Evolutionary conservation across 805 yeast species (phyloP), one percentile per base, ranked within the genome.

Genomic region (Saccharomycopsis lassenensis): DNA sequence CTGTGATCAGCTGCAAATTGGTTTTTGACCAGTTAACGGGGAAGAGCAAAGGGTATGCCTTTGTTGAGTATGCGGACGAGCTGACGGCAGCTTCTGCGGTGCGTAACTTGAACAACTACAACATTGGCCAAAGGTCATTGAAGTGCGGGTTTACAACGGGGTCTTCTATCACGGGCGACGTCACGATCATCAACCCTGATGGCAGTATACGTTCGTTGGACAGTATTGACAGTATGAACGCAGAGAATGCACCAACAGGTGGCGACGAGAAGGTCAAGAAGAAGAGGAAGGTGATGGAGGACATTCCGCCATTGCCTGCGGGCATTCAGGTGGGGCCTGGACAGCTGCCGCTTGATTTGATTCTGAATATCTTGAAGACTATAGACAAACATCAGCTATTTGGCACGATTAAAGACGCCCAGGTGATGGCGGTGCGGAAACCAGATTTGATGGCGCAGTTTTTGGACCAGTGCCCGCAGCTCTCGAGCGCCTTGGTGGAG

Each of bases 31-130:
- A 82, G 29, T 77, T 76, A 37, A 86, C 95, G 0, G 96, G 96
- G 2, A 77, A 76, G 51, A 83, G 95, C 6, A 85, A 80, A 55
- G 96, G 96, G 2, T 83, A 76, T 51, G 94, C 94, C 4, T 83
- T 82, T 49, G 78, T 89, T 12, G 87, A 81, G 48, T 89, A 81
- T 54, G 70, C 67, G 33, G 67, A 89, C 54, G 61, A 71, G 8
- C 94, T 83, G 48, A 81, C 95, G 0, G 95, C 95, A 4, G 74
- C 83, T 2, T 76, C 89, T 14, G 96, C 97, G 0, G 94, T 86
- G 19, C 63, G 96, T 44, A 89, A 89, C 58, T 61, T 89, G 45
- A 82, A 83, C 55, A 80, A 83, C 45, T 79, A 77, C 57, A 67
- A 70, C 28, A 71, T 84, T 38, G 94, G 94, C 1, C 69, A 69